A percentile compares a stretch with the other conserved stretches of the same genome.
These are phyloP conservation scores for Helenozyma baotianmanensis DNA, from an alignment of 805 yeast species.

Conservation along the genomic window DNA sequence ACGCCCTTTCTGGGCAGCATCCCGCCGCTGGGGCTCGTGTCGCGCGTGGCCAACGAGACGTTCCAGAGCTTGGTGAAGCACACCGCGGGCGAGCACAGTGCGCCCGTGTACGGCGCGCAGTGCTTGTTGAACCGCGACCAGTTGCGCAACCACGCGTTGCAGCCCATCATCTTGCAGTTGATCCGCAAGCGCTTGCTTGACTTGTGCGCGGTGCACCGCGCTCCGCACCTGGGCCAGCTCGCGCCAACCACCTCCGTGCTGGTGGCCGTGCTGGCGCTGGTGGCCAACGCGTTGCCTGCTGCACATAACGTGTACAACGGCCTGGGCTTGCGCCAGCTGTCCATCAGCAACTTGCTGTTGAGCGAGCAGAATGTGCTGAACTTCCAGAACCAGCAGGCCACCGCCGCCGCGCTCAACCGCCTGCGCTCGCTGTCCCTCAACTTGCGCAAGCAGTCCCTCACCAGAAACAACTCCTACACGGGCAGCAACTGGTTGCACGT, in stretches of 20 bases:
- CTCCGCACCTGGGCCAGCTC: slow-evolving; percentile 4
- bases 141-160: slow-evolving; percentile 26
- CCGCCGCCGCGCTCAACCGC: slow-evolving; percentile 17
- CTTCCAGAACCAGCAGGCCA: slow-evolving; percentile 17
- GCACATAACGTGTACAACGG: slow-evolving; percentile 13
- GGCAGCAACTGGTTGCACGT: slow-evolving; percentile 41
- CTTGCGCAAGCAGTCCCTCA: slow-evolving; percentile 40
- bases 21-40: slow-evolving; percentile 43
- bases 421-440: slow-evolving; percentile 34
- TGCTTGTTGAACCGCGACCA: slow-evolving; percentile 28
- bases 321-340: slow-evolving; percentile 29
- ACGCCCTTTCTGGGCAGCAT: slow-evolving; percentile 40
- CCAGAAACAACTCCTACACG: slow-evolving; percentile 36
- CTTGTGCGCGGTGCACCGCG: slow-evolving; percentile 26
- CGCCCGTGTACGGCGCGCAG: slow-evolving; percentile 28
- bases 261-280: slow-evolving; percentile 9
- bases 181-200: slow-evolving; percentile 39
- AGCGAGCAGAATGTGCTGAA: slow-evolving; percentile 36
- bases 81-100: slow-evolving; percentile 11
- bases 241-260: slow-evolving; percentile 10
- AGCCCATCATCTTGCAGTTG: slow-evolving; percentile 38
- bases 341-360: slow-evolving; percentile 37
- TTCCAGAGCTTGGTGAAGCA: slow-evolving; percentile 24
- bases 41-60: slow-evolving; percentile 41
- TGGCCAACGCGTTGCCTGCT: slow-evolving; percentile 2